Evolutionary conservation across 768 basidiomycete species (phyloP), one percentile per base, ranked within the genome.

Genomic region (Trametes elegans): DNA sequence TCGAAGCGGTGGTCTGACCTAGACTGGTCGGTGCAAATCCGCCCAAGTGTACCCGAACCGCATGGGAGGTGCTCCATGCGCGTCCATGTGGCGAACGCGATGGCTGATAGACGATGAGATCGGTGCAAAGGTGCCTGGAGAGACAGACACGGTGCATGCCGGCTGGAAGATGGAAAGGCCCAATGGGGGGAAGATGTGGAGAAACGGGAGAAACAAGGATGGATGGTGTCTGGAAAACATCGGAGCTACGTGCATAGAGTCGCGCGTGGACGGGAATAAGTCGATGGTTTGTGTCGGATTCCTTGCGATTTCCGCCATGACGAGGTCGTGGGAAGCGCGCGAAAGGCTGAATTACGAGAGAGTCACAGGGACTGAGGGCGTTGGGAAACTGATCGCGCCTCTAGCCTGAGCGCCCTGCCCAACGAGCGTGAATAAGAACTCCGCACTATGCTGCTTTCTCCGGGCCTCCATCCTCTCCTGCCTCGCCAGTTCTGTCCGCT

Each of bases 341-440:
- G 28, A 41, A n/a, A 40, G 16, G 32, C 18, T 45, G 34, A 43
- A 57, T 57, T 57, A 57, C 55, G 55, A 39, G 41, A 41, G 40
- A 47, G 56, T 51, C 56, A 51, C 56, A 51, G 44, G 49, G 27
- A 38, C 40, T n/a, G 49, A 49, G 39, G 41, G 32, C 24, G 44
- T 58, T 53, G 51, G 51, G 53, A 53, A 53, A 41, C 34, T 58
- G 57, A 58, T 53, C 48, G 57, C 57, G 57, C 47, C 52, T 58
- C 52, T 47, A 58, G n/a, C n/a, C n/a, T n/a, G n/a, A n/a, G 57
- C 57, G 57, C 57, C 42, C 57, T 53, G 47, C 41, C 40, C 28
- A 38, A 44, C 57, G 38, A 42, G 36, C 46, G 51, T 45, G 57
- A 58, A 58, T 58, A 58, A 58, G 57, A 59, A 54, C 38, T 53